Percentiles rank a stretch among this genome's conserved stretches.
These are phyloP conservation scores for Gossypium raimondii DNA, from an alignment of 345 rosid species.

Conservation along the genomic window DNA sequence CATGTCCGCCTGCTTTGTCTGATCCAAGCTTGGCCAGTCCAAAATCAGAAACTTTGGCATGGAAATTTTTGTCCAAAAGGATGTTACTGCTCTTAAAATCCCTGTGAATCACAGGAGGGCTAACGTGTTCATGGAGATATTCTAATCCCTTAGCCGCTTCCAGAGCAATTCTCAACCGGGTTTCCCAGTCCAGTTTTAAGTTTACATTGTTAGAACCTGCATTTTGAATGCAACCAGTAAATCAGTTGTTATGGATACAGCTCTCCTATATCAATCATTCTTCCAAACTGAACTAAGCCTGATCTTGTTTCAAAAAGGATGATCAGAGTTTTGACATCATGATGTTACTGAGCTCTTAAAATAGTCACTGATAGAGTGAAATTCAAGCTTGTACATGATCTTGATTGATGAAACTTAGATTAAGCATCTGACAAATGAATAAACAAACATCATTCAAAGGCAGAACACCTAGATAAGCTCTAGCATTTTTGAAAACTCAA, in stretches of 20 bases:
- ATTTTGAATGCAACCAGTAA: constrained; percentile 7
- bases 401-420: neutral
- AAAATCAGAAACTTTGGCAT: constrained; percentile 75
- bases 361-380: neutral
- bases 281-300: neutral
- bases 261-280: neutral
- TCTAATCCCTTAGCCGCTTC: constrained; percentile 85
- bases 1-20: constrained; percentile 72
- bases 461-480: neutral
- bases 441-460: neutral
- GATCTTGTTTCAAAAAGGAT: neutral
- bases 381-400: neutral
- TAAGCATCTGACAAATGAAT: neutral
- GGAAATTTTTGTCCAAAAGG: constrained; percentile 56
- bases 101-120: constrained; percentile 70
- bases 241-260: neutral
- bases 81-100: constrained; percentile 80
- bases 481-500: neutral
- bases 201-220: constrained; percentile 47
- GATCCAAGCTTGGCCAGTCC: constrained; percentile 76
- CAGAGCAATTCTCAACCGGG: constrained; percentile 67
- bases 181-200: constrained; percentile 61
- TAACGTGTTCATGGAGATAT: constrained; percentile 73
- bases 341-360: neutral
- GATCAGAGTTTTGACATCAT: neutral